A percentile compares a stretch with the other conserved stretches of the same genome.
Evolutionary conservation across 2,329 filamentous ascomycete species (phyloP).

Genomic region (Neonectria hederae): DNA sequence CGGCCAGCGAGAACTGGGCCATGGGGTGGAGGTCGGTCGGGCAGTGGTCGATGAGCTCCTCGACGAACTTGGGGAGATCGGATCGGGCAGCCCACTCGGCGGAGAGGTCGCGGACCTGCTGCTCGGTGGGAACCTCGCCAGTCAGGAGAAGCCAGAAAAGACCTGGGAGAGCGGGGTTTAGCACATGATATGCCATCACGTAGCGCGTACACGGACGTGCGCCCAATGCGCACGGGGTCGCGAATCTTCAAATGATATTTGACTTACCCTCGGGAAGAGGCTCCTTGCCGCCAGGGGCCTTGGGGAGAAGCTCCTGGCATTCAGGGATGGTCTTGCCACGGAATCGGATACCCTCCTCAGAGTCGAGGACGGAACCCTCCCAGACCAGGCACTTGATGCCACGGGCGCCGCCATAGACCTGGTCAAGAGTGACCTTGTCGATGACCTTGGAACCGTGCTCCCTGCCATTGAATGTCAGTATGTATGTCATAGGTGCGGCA

Average conservation of each 20-base stretch:
- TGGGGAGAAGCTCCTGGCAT: conserved; percentile 96
- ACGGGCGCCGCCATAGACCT: conserved; percentile 99
- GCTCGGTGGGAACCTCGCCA: conserved; percentile 95
- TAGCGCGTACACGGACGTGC: conserved; percentile 2
- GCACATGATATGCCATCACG: conserved; percentile 12
- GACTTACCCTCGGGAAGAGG: conserved; percentile 87
- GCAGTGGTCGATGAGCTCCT: conserved; percentile 99
- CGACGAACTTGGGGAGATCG: conserved; percentile 96
- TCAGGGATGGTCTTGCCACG: conserved; percentile 99
- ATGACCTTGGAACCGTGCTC: conserved; percentile 95
- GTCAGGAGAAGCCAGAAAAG: conserved; percentile 99
- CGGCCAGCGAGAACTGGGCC: conserved; percentile 98
- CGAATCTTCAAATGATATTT: not conserved
- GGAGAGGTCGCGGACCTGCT: conserved; percentile 97
- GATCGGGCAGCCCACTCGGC: conserved; percentile 99
- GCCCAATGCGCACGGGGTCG: conserved; percentile 16
- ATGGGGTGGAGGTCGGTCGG: conserved; percentile 98
- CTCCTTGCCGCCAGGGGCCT: conserved; percentile 95
- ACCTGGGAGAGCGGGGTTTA: conserved; percentile 59
- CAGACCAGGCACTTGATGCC: conserved; percentile 99
- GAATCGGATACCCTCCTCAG: conserved; percentile 99
- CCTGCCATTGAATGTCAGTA: conserved; percentile 58
- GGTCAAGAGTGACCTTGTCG: conserved; percentile 98
- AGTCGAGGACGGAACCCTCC: conserved; percentile 98
- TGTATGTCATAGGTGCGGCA: conserved; percentile 1